phyloP scores from a whole-genome alignment of 257 asterid species.

The Solanum neorickii region DNA sequence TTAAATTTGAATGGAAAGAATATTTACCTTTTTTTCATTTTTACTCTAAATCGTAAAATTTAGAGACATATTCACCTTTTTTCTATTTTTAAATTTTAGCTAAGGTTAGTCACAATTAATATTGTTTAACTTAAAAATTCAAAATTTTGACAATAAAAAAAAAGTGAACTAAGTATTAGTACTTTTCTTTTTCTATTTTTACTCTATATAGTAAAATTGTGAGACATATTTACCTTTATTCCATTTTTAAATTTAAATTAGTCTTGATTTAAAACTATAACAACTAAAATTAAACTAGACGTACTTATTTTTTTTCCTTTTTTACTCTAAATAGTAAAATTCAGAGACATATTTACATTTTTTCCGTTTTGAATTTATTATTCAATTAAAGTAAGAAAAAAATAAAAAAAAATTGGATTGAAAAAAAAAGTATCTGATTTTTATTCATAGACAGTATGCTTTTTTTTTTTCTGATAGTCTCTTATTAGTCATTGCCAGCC shows the following conservation, averaged over 20 bases:
- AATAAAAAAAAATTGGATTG: background rate
- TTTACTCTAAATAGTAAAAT: background rate
- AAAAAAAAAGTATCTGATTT: background rate
- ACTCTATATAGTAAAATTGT: background rate
- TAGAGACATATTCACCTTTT: background rate
- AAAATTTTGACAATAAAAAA: background rate
- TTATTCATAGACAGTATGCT: background rate
- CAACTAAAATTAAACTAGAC: no score
- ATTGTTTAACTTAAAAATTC: accelerated
- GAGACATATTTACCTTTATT: background rate
- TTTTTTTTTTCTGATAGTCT: background rate
- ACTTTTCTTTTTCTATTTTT: background rate
- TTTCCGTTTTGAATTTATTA: background rate
- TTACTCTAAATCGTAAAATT: background rate
- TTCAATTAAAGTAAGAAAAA: background rate
- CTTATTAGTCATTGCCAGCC: constrained; percentile 2
- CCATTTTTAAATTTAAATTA: background rate
- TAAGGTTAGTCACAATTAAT: background rate
- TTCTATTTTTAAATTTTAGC: background rate
- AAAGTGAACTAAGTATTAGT: no score
- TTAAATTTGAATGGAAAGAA: accelerated
- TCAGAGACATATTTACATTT: background rate
- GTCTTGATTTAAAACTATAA: background rate
- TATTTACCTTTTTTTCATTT: background rate
- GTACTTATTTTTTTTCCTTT: background rate